Evolutionary conservation across 2,329 filamentous ascomycete genomes (phyloP), one percentile per base, ranked within the genome.

Genomic region (Fusarium sp.): DNA sequence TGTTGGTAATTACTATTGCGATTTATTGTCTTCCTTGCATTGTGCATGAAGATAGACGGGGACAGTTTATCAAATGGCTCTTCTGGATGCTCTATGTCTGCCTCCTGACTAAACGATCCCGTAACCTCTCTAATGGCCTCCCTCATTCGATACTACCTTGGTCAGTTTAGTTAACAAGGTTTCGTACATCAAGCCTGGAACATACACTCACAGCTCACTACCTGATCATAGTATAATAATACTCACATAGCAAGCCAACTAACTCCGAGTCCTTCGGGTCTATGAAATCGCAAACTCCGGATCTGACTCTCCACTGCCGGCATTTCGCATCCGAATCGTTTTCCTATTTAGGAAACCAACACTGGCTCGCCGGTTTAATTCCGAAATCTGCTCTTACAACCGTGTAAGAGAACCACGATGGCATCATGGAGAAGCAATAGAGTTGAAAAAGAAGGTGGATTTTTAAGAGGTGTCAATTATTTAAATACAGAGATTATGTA

Each of bases 291-390:
- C 26, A 65, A 55, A 58, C 44, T 50, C 59, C 41, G 31, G 35
- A 31, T 24, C 48, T 36, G n/a, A n/a, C 35, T 47, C 53, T 36
- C 20, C 50, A 41, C 20, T 30, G 30, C 47, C 33, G 42, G 47
- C 51, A 26, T 44, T 57, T 71, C 30, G 38, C 58, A 42, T 38
- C 62, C 45, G 50, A 36, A 60, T 33, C 35, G 39, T 65, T 54
- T 75, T 45, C 75, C 75, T 28, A 54, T 68, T 74, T 74, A 54
- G 73, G 75, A 57, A 75, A 75, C 36, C 55, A 57, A 31, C 35
- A 48, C 38, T 38, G 31, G 33, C 36, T 44, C 42, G 33, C 54
- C 35, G 31, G 26, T 39, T 62, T 68, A 68, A 50, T 68, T 68
- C 65, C 56, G 55, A 28, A 26, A 16, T 42, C 35, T 18, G 16